A percentile compares a stretch with the other conserved stretches of the same genome.
phyloP scores from a whole-genome alignment of 2,329 filamentous ascomycete species.

The Fusarium staphyleae region DNA sequence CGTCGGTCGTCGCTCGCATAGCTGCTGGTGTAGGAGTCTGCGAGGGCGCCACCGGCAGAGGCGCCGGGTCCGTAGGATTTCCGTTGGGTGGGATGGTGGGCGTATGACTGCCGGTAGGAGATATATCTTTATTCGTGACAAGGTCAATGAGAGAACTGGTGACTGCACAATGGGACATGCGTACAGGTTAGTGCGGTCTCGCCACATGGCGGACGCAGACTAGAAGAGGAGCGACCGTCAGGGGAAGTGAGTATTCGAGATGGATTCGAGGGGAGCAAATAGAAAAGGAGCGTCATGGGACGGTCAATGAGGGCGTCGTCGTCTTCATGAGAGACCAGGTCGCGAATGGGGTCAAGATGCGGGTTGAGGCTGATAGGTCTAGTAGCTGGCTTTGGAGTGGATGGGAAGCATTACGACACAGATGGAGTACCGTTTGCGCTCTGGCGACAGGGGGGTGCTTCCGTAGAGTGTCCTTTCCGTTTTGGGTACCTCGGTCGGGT shows the following conservation, averaged over 20 bases:
- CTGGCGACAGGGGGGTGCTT: slow-evolving; percentile 17
- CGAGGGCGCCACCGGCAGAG: slow-evolving; percentile 63
- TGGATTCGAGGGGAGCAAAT: slow-evolving; percentile 14
- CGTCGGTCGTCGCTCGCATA: slow-evolving; percentile 64
- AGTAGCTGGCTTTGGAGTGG: slow-evolving; percentile 24
- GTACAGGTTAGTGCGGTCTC: slow-evolving; percentile 98
- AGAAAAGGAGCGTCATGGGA: slow-evolving; percentile 37
- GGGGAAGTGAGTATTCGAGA: slow-evolving; percentile 22
- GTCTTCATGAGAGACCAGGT: slow-evolving; percentile 38
- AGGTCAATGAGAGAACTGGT: slow-evolving; percentile 15
- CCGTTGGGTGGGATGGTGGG: slow-evolving; percentile 91
- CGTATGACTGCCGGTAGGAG: slow-evolving; percentile 98
- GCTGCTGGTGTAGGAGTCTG: slow-evolving; percentile 63
- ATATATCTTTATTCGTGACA: slow-evolving; percentile 73
- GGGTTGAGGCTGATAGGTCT: slow-evolving; percentile 30
- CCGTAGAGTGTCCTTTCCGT: slow-evolving; percentile 16
- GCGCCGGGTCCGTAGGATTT: slow-evolving; percentile 66
- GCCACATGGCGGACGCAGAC: slow-evolving; percentile 83
- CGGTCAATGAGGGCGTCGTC: slow-evolving; percentile 30
- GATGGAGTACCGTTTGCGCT: slow-evolving; percentile 17
- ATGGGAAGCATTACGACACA: slow-evolving; percentile 35
- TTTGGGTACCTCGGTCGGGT: slow-evolving; percentile 2
- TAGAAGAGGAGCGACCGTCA: slow-evolving; percentile 40
- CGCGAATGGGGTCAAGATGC: slow-evolving; percentile 33
- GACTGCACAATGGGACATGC: slow-evolving; percentile 9